These are phyloP conservation scores for Bipolaris oryzae DNA, from an alignment of 2,329 filamentous ascomycete species.

Conservation along the genomic window DNA sequence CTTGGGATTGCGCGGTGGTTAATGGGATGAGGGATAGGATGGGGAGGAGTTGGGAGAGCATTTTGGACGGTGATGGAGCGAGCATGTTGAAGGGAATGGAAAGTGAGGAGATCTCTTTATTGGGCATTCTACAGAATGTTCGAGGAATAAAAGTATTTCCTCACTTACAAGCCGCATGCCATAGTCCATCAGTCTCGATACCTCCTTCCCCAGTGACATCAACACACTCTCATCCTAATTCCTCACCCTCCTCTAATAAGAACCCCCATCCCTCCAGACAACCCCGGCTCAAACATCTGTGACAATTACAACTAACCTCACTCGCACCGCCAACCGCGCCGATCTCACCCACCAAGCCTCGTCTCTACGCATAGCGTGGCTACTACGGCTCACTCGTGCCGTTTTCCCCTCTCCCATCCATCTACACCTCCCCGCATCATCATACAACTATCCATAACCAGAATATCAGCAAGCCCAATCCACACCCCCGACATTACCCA, in stretches of 20 bases:
- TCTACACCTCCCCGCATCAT: not conserved
- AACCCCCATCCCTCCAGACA: not conserved
- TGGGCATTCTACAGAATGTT: no score
- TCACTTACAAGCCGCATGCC: not conserved
- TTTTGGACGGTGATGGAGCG: not conserved
- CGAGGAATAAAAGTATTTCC: not conserved
- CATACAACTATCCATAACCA: no score
- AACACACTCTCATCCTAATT: not conserved
- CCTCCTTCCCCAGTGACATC: constrained; percentile 1
- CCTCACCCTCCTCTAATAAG: not conserved
- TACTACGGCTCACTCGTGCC: constrained; percentile 13
- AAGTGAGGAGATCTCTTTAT: not conserved
- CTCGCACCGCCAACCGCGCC: not conserved
- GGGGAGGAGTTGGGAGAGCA: constrained; percentile 1
- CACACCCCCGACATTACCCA: not conserved
- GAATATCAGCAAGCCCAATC: not conserved
- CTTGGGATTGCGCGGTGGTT: constrained; percentile 21
- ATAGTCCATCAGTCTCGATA: not conserved
- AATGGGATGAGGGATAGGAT: constrained; percentile 6
- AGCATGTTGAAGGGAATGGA: not conserved
- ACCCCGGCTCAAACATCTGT: not conserved
- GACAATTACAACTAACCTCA: not conserved
- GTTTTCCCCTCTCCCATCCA: not conserved
- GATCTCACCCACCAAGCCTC: not conserved
- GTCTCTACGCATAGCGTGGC: not conserved